Percentiles rank a stretch among this genome's conserved stretches.
phyloP scores from a whole-genome alignment of 2,329 filamentous ascomycete genomes.

The Fusarium sulawesiense region DNA sequence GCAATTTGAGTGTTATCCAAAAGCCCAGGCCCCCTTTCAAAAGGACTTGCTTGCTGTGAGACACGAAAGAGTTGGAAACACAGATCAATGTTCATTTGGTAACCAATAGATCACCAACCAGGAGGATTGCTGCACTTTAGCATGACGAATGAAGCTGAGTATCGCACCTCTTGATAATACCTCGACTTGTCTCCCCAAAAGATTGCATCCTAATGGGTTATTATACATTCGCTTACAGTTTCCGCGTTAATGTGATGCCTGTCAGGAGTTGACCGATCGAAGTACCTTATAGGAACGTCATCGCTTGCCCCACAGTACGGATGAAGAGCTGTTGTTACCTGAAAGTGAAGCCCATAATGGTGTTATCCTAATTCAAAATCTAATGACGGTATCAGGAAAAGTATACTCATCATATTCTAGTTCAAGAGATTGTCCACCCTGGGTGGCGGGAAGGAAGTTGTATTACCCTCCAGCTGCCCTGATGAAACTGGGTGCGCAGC shows the following conservation, averaged over 20 bases:
- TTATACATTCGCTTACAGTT: background rate
- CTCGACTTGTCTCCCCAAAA: background rate
- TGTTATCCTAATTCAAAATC: background rate
- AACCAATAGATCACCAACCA: constrained; percentile 39
- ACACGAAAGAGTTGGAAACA: constrained; percentile 30
- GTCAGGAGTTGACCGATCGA: background rate
- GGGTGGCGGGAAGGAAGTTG: constrained; percentile 26
- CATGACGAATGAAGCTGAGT: constrained; percentile 8
- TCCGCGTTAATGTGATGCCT: background rate
- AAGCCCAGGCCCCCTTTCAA: background rate
- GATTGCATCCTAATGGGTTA: background rate
- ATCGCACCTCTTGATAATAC: background rate
- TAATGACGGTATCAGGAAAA: background rate
- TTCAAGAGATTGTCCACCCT: constrained; percentile 8
- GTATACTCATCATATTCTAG: background rate
- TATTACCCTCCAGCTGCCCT: constrained; percentile 29
- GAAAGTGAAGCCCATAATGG: background rate
- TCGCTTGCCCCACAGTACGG: background rate
- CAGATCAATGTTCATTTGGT: constrained; percentile 38
- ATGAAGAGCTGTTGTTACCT: background rate
- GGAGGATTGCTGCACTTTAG: background rate
- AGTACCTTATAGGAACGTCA: background rate
- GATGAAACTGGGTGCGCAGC: constrained; percentile 37
- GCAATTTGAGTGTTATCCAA: background rate
- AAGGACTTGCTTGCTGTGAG: constrained; percentile 25